These are phyloP conservation scores for Otatea glauca DNA, from an alignment of 176 grass and related monocot genomes.

Conservation along the genomic window DNA sequence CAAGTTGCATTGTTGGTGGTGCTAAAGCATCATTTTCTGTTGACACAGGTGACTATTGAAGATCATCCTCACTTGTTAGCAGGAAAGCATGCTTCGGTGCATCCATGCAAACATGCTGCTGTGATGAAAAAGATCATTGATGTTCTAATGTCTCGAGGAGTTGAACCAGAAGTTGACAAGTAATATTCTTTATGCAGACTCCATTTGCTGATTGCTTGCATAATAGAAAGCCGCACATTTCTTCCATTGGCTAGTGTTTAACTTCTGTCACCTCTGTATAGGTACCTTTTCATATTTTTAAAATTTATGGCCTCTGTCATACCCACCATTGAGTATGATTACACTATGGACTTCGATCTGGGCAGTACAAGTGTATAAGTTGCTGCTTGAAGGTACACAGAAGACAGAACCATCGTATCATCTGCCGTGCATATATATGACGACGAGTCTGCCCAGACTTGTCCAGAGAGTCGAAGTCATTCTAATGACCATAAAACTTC, in stretches of 20 bases:
- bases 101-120: too few species aligned
- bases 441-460: background rate
- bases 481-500: background rate
- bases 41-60: too few species aligned
- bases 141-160: constrained; percentile 36
- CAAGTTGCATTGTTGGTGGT: too few species aligned
- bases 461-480: background rate
- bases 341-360: constrained; percentile 95
- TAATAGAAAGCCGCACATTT: background rate
- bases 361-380: constrained; percentile 71
- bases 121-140: too few species aligned
- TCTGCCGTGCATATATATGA: background rate
- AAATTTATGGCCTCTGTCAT: too few species aligned
- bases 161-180: constrained; percentile 97
- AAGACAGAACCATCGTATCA: background rate
- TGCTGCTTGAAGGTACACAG: constrained; percentile 28
- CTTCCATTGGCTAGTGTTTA: background rate
- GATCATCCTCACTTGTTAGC: too few species aligned
- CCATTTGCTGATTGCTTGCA: background rate
- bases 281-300: too few species aligned
- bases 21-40: too few species aligned
- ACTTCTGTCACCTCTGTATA: background rate
- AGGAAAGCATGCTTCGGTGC: too few species aligned
- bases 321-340: constrained; percentile 88
- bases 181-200: constrained; percentile 42